phyloP scores from a whole-genome alignment of 352 stramenopile genomes.

The Phytophthora pistaciae region DNA sequence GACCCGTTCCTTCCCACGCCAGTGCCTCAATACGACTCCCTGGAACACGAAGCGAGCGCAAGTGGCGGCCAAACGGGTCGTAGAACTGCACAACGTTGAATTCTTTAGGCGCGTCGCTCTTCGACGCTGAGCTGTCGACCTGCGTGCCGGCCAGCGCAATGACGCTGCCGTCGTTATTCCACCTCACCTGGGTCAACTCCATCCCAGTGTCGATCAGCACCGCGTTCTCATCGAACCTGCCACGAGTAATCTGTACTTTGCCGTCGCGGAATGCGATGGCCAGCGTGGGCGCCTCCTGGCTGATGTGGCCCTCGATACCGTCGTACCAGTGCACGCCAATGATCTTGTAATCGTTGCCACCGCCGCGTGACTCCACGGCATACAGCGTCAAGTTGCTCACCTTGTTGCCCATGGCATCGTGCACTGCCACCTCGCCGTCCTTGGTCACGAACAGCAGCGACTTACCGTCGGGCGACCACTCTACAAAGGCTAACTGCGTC shows the following conservation, averaged over 20 bases:
- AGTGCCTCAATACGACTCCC: conserved; percentile 88
- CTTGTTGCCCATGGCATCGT: conserved; percentile 90
- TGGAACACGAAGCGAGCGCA: conserved; percentile 91
- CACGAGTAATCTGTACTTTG: conserved; percentile 92
- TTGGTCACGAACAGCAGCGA: conserved; percentile 91
- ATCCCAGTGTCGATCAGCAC: conserved; percentile 94
- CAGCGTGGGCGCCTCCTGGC: conserved; percentile 89
- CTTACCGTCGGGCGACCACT: conserved; percentile 94
- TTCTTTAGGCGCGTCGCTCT: conserved; percentile 56
- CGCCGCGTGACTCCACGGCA: conserved; percentile 61
- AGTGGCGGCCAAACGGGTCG: conserved; percentile 83
- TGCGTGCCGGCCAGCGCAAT: conserved; percentile 88
- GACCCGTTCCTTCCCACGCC: conserved; percentile 92
- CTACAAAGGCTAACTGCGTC: conserved; percentile 91
- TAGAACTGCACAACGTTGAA: conserved; percentile 95
- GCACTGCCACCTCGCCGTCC: conserved; percentile 86
- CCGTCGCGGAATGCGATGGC: conserved; percentile 93
- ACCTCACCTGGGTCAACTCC: conserved; percentile 82
- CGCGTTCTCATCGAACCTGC: conserved; percentile 85
- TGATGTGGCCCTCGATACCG: conserved; percentile 89
- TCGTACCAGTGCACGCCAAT: conserved; percentile 89
- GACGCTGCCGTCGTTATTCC: conserved; percentile 94
- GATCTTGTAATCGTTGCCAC: conserved; percentile 73
- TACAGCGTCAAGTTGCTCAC: conserved; percentile 85
- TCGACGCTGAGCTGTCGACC: conserved; percentile 37